phyloP scores from a whole-genome alignment of 2,329 filamentous ascomycete species.

The Xylariaceae sp. region DNA sequence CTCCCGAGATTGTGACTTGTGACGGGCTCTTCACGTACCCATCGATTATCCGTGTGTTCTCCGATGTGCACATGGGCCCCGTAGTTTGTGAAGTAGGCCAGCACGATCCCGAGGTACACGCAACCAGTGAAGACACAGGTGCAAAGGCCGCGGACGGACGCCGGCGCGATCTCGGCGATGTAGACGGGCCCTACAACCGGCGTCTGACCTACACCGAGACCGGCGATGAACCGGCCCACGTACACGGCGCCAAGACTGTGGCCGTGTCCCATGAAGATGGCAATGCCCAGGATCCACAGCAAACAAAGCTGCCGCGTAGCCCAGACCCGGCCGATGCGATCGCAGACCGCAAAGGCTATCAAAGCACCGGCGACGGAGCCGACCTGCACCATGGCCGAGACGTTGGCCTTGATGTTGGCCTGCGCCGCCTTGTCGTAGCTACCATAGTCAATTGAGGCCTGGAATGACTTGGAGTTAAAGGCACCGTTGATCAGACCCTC shows the following conservation, averaged over 20 bases:
- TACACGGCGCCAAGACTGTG: slow-evolving; percentile 56
- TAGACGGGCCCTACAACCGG: slow-evolving; percentile 67
- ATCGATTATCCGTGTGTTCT: slow-evolving; percentile 45
- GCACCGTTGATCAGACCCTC: slow-evolving; percentile 74
- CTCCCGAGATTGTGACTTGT: neutral
- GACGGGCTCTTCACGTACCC: slow-evolving; percentile 34
- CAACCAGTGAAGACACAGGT: slow-evolving; percentile 66
- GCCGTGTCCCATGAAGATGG: slow-evolving; percentile 53
- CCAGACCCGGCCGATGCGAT: slow-evolving; percentile 60
- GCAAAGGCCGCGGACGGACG: slow-evolving; percentile 66
- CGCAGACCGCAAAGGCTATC: slow-evolving; percentile 56
- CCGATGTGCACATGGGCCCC: slow-evolving; percentile 50
- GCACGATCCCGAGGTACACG: slow-evolving; percentile 73
- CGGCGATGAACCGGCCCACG: slow-evolving; percentile 62
- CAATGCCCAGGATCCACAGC: slow-evolving; percentile 55
- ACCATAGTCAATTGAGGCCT: slow-evolving; percentile 53
- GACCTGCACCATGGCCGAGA: slow-evolving; percentile 77
- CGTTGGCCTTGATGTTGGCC: slow-evolving; percentile 70
- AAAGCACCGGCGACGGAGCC: slow-evolving; percentile 69
- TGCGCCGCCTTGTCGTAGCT: slow-evolving; percentile 49
- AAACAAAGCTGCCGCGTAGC: slow-evolving; percentile 55
- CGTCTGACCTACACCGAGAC: slow-evolving; percentile 62
- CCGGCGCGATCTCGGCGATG: slow-evolving; percentile 67
- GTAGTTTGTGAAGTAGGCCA: slow-evolving; percentile 74
- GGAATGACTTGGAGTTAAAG: slow-evolving; percentile 63